Base-by-base conservation (phyloP, 2,329 filamentous ascomycete genomes). In the Claviceps sp. region DNA sequence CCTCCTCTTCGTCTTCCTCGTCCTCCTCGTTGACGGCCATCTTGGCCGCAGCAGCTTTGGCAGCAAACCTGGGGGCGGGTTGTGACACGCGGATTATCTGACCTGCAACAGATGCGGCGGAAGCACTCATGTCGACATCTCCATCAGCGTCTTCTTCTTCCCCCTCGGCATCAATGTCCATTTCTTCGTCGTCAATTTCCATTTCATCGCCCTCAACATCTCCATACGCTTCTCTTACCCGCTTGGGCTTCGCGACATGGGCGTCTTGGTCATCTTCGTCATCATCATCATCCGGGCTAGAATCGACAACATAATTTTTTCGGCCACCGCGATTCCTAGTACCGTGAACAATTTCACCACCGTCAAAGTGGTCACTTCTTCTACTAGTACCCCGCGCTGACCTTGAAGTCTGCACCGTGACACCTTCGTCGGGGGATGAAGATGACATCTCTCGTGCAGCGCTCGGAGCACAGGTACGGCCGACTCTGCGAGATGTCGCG, bases 231-330 rank as follows among this genome's bases (percentile, higher is more conserved):
- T 68, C 70, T 2, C 69, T 69, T 30, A 68, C 69, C 18, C 67
- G 63, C 18, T 67, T 63, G 14, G 62, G 3, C 3, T 24, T 24
- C 11, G 63, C 66, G 8, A 69, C 69, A 9, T 70, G 62, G 1
- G 65, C 67, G 11, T 63, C 71, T 2, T 71, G 70, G 24, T 5
- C 5, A 66, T 70, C 70, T 8, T 69, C 69, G 8, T 70, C 64
- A 0, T 67, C 67, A 3, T 71, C 70, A 24, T 72, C 71, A n/a
- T 72, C 71, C 40, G 69, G 70, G 51, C 72, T 74, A 40, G 74
- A 77, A 55, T 80, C 77, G 24, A 82, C 74, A 38, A 79, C 75
- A 51, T 81, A 81, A 57, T 72, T 80, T 66, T 80, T 81, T 65
- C 78, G 78, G 18, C 70, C 71, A 5, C 73, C 75, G 8, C 77